Conservation (phyloP, 1,284 basidiomycete species). For the Uromyces viciae-fabae region DNA sequence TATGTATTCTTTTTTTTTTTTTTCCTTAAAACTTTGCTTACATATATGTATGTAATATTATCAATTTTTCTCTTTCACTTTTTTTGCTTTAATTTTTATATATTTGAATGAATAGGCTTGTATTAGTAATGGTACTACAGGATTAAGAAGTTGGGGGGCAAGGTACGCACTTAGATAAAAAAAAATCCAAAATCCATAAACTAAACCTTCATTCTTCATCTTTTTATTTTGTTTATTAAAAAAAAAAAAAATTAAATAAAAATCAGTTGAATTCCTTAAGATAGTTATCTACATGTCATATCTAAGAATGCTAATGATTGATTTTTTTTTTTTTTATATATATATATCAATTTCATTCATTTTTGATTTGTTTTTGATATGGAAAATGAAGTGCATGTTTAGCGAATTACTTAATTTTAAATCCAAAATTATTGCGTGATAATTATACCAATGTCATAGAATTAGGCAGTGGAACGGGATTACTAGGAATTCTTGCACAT, state of each 20-base stretch:
- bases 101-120: not conserved
- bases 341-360: no score
- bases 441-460: not conserved
- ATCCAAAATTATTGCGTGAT: not conserved
- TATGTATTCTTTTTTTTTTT: no score
- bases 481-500: constrained; percentile 25
- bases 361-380: no score
- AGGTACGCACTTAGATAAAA: not conserved
- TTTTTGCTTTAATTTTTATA: not conserved
- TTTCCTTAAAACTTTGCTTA: no score
- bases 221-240: no score
- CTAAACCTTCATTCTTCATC: no score
- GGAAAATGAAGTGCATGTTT: constrained; percentile 23
- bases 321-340: no score
- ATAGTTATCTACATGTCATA: no score
- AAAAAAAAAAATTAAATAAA: no score
- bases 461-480: constrained; percentile 35
- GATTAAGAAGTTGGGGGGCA: constrained; percentile 40
- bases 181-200: not conserved
- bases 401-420: constrained; percentile 30
- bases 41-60: no score
- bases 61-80: not conserved
- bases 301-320: no score
- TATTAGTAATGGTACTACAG: constrained; percentile 40
- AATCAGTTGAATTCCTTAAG: no score